Conservation (phyloP, 345 rosid genomes). For the Murraya paniculata region DNA sequence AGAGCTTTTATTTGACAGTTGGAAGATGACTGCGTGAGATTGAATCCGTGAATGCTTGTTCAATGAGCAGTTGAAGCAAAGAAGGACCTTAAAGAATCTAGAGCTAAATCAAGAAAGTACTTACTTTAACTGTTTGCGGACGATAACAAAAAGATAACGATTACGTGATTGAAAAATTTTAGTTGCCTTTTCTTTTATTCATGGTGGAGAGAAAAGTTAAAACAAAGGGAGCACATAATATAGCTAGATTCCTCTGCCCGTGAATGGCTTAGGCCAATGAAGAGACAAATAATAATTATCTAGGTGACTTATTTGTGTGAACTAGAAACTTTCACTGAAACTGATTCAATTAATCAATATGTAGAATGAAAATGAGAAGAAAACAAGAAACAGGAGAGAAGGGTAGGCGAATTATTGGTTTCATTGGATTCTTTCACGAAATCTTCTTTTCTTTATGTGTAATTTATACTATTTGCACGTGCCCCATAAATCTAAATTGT, state of each 20-base stretch:
- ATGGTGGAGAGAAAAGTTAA: constrained; percentile 28
- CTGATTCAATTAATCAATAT: not conserved
- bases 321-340: not conserved
- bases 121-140: constrained; percentile 13
- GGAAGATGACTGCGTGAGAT: not conserved
- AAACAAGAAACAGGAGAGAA: not conserved
- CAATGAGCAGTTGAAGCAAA: constrained; percentile 5
- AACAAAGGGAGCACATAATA: not conserved
- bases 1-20: not conserved
- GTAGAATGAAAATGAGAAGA: not conserved
- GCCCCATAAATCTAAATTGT: not conserved
- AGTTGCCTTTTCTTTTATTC: not conserved
- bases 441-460: not conserved
- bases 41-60: not conserved
- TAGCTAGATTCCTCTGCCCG: constrained; percentile 20
- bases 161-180: constrained; percentile 10
- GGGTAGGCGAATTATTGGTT: constrained; percentile 5
- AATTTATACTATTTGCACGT: not conserved
- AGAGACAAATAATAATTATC: not conserved
- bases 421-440: constrained; percentile 6
- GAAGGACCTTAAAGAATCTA: not conserved
- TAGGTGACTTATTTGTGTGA: not conserved
- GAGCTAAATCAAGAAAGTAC: not conserved
- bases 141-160: constrained; percentile 16
- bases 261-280: constrained; percentile 11